Conservation (phyloP, 139 green algal species). For the Chlamydomonas asymmetrica region DNA sequence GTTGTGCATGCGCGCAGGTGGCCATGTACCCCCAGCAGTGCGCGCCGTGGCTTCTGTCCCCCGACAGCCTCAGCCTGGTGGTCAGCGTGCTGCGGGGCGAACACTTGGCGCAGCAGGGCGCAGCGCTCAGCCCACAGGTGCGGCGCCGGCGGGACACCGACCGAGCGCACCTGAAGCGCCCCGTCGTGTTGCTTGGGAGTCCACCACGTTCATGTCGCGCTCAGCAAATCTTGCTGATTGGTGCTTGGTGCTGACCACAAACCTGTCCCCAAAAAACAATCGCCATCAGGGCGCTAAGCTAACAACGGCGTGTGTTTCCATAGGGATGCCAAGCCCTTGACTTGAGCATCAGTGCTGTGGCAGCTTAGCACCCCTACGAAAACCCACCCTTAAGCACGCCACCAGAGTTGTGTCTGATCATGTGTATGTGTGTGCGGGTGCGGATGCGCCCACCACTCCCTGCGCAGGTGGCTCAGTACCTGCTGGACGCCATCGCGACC, state of each 20-base stretch:
- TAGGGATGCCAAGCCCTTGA: too few relatives aligned
- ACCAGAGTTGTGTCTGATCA: neutral
- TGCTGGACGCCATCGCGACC: constrained; percentile 47
- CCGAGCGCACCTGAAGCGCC: neutral
- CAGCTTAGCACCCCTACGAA: too few relatives aligned
- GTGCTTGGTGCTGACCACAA: too few relatives aligned
- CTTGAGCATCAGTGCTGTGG: too few relatives aligned
- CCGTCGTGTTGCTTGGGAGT: neutral
- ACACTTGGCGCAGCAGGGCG: constrained; percentile 23
- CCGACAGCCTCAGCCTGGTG: constrained; percentile 36
- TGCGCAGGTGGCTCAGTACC: constrained; percentile 42
- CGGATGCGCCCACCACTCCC: too few relatives aligned
- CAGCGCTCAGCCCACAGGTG: neutral
- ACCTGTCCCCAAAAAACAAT: too few relatives aligned
- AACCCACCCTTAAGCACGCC: too few relatives aligned
- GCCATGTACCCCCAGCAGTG: constrained; percentile 37
- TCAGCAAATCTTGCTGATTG: too few relatives aligned
- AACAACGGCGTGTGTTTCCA: too few relatives aligned
- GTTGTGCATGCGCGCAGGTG: constrained; percentile 17
- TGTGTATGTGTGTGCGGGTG: neutral
- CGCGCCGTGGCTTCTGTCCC: constrained; percentile 48
- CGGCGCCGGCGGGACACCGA: neutral
- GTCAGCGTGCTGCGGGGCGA: constrained; percentile 39
- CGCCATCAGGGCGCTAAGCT: too few relatives aligned
- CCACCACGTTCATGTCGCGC: too few relatives aligned